phyloP scores from a whole-genome alignment of 2,329 filamentous ascomycete species.

The Simplicillium aogashimaense region DNA sequence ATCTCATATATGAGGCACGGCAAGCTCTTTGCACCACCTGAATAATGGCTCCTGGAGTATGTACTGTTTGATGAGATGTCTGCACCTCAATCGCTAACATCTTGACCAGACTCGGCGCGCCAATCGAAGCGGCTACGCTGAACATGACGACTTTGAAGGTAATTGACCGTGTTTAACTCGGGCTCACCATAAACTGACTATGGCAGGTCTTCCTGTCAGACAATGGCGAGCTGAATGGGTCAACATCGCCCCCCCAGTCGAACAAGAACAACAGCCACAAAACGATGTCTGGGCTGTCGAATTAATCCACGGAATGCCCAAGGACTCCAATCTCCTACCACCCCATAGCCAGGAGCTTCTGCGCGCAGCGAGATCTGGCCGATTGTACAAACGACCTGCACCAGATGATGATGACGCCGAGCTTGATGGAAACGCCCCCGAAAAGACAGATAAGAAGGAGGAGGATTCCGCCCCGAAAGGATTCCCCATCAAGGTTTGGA shows the following conservation, averaged over 20 bases:
- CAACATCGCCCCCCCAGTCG: conserved; percentile 54
- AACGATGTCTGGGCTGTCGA: conserved; percentile 67
- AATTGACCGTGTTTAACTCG: conserved; percentile 6
- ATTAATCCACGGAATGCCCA: conserved; percentile 71
- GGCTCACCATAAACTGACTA: background rate
- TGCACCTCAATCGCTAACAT: conserved; percentile 4
- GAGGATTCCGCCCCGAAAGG: conserved; percentile 46
- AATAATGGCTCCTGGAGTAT: conserved; percentile 30
- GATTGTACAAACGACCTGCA: conserved; percentile 62
- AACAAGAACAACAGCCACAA: conserved; percentile 51
- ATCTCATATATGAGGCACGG: background rate
- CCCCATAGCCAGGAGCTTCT: conserved; percentile 75
- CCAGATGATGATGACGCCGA: conserved; percentile 50
- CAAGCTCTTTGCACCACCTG: background rate
- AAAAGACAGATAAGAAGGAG: conserved; percentile 52
- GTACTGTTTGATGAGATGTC: conserved; percentile 3
- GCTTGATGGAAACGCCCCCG: conserved; percentile 29
- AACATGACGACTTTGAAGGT: conserved; percentile 55
- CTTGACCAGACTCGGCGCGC: conserved; percentile 42
- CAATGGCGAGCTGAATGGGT: conserved; percentile 75
- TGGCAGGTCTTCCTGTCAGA: conserved; percentile 70
- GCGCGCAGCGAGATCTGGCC: conserved; percentile 68
- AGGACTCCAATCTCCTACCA: conserved; percentile 68
- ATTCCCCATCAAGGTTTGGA: conserved; percentile 50
- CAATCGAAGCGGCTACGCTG: conserved; percentile 43